Evolutionary conservation across 148 eudicot species (phyloP).

Genomic region (Chenopodium formosanum): DNA sequence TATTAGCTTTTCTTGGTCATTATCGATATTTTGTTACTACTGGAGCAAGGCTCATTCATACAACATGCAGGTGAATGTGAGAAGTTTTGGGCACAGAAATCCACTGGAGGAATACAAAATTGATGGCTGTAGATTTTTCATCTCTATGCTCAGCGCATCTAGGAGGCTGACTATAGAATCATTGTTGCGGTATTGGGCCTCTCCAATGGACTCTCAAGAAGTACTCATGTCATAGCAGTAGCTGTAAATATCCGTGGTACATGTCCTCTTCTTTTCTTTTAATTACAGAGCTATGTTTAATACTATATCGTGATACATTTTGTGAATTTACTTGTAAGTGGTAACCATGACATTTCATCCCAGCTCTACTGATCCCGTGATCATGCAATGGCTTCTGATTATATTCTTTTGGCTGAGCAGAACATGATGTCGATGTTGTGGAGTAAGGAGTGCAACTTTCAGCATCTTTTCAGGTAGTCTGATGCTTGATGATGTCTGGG

Average conservation of each 20-base stretch:
- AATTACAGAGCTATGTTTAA: not conserved
- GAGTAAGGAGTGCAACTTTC: not conserved
- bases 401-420: not conserved
- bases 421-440: not conserved
- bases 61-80: slow-evolving; percentile 76
- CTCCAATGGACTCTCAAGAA: slow-evolving; percentile 76
- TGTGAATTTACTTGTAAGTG: not conserved
- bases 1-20: slow-evolving; percentile 2
- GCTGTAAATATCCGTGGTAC: not conserved
- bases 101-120: slow-evolving; percentile 98
- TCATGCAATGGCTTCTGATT: not conserved
- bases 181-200: slow-evolving; percentile 79
- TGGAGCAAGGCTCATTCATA: slow-evolving; percentile 20
- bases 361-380: not conserved
- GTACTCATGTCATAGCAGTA: slow-evolving; percentile 35
- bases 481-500: not conserved
- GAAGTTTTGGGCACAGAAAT: slow-evolving; percentile 96
- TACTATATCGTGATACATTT: not conserved
- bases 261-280: not conserved
- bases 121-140: slow-evolving; percentile 95
- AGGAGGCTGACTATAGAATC: slow-evolving; percentile 90
- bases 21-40: not conserved
- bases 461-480: not conserved
- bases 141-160: slow-evolving; percentile 93
- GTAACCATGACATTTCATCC: not conserved